Evolutionary conservation across 148 eudicot genomes (phyloP), one percentile per base, ranked within the genome.

Genomic region (Beta vulgaris): DNA sequence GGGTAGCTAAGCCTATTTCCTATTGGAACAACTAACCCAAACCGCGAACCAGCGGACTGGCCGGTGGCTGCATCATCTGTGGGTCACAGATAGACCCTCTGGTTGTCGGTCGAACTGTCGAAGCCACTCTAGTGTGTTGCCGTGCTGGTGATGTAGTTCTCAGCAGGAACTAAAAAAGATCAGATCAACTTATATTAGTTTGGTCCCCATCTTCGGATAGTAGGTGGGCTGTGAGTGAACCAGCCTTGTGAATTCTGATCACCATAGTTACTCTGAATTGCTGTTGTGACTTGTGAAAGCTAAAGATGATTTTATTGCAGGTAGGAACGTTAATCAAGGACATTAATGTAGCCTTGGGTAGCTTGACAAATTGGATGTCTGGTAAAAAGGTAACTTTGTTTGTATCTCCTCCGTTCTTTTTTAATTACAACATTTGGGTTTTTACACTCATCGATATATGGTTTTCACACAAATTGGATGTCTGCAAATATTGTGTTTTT

Each of bases 311-410:
- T 57, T 25, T 7, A 66, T 32, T 81, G 75, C 85, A 92, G 97
- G 62, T 91, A 15, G 97, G 98, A 76, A 71, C 87, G 32, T 4
- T 89, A 60, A 49, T 60, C 14, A 93, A 93, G 79, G 87, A 93
- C 73, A 77, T 89, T 3, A 76, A 87, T 32, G 86, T 79, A 64
- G 97, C 98, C 46, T 63, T 93, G 83, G 78, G 44, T 34, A 69
- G 79, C 67, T 81, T 93, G 74, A 79, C 84, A 43, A 23, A 66
- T 60, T 93, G 98, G 98, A 93, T 93, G 91, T 84, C 91, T 28
- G 57, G 80, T 71, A 88, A 84, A 85, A 91, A 84, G 92, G 98
- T 91, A 13, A 15, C 67, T 54, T n/a, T n/a, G n/a, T n/a, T n/a
- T n/a, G n/a, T n/a, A n/a, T n/a, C n/a, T n/a, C n/a, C n/a, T n/a